These are phyloP conservation scores for Dendrobium officinale DNA, from an alignment of 106 monocot species.

Conservation along the genomic window DNA sequence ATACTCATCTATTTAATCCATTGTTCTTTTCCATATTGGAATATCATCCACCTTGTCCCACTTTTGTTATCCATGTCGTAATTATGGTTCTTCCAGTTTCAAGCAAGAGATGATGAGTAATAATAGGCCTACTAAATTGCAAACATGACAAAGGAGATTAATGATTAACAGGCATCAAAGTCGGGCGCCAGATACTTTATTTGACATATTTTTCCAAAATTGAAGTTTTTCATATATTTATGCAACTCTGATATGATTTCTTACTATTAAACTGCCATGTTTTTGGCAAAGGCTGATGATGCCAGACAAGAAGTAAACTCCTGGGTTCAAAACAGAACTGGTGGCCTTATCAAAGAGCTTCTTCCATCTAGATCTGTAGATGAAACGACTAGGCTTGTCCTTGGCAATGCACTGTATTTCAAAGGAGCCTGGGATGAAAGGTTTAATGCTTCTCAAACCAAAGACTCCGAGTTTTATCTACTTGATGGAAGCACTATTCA, in stretches of 20 bases:
- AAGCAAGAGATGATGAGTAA: too few species aligned
- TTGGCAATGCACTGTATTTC: slow-evolving; percentile 79
- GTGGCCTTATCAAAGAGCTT: slow-evolving; percentile 62
- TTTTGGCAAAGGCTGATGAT: slow-evolving; percentile 42
- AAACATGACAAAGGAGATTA: too few species aligned
- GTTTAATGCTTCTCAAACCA: slow-evolving; percentile 15
- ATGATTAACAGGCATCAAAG: too few species aligned
- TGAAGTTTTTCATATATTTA: neutral
- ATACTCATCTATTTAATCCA: too few species aligned
- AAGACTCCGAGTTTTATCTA: slow-evolving; percentile 13
- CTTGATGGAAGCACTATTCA: slow-evolving; percentile 12
- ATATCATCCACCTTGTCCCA: too few species aligned
- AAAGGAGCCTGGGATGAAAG: slow-evolving; percentile 36
- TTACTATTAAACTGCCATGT: neutral
- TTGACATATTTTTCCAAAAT: too few species aligned
- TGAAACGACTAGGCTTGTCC: slow-evolving; percentile 35
- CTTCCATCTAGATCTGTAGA: slow-evolving; percentile 56
- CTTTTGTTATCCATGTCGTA: too few species aligned
- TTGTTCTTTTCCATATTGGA: too few species aligned
- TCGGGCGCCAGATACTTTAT: too few species aligned
- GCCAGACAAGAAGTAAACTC: slow-evolving; percentile 51
- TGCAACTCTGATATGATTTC: neutral
- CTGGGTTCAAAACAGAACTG: slow-evolving; percentile 52
- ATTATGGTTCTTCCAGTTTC: too few species aligned
- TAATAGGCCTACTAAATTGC: too few species aligned